phyloP scores from a whole-genome alignment of 352 stramenopile genomes.

The Phytophthora vignae region DNA sequence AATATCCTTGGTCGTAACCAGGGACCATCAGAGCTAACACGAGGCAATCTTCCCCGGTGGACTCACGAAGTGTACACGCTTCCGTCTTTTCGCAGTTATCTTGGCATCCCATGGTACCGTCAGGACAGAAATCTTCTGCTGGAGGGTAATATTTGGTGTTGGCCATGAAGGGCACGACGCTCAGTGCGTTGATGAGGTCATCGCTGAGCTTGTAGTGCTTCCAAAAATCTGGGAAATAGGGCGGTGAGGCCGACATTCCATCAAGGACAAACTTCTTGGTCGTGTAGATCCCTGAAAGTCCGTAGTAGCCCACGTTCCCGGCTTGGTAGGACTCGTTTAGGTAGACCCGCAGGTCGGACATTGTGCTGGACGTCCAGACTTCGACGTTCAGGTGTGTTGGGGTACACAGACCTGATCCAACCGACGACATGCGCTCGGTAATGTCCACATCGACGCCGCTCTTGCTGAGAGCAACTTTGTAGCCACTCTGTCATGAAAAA shows the following conservation, averaged over 20 bases:
- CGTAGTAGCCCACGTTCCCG: neutral
- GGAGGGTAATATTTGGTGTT: conserved; percentile 49
- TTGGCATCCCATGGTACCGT: conserved; percentile 52
- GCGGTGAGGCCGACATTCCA: neutral
- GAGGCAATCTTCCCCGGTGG: conserved; percentile 36
- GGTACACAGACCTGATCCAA: conserved; percentile 43
- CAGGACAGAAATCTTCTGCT: conserved; percentile 21
- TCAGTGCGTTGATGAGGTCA: conserved; percentile 43
- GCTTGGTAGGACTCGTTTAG: conserved; percentile 44
- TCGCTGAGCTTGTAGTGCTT: conserved; percentile 53
- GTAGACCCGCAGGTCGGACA: conserved; percentile 44
- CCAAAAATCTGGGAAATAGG: conserved; percentile 43
- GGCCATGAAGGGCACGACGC: conserved; percentile 27
- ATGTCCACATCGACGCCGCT: conserved; percentile 11
- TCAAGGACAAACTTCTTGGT: neutral
- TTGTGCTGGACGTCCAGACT: conserved; percentile 51
- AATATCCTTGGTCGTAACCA: conserved; percentile 54
- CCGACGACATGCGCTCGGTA: conserved; percentile 43
- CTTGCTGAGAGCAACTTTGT: conserved; percentile 37
- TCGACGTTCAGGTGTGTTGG: conserved; percentile 71
- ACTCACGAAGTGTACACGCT: conserved; percentile 50
- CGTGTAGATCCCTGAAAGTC: conserved; percentile 1
- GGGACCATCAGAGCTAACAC: conserved; percentile 54
- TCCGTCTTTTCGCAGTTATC: conserved; percentile 50
- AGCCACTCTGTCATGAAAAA: conserved; percentile 30